Evolutionary conservation across 257 asterid species (phyloP).

Genomic region (Marsdenia floribunda): DNA sequence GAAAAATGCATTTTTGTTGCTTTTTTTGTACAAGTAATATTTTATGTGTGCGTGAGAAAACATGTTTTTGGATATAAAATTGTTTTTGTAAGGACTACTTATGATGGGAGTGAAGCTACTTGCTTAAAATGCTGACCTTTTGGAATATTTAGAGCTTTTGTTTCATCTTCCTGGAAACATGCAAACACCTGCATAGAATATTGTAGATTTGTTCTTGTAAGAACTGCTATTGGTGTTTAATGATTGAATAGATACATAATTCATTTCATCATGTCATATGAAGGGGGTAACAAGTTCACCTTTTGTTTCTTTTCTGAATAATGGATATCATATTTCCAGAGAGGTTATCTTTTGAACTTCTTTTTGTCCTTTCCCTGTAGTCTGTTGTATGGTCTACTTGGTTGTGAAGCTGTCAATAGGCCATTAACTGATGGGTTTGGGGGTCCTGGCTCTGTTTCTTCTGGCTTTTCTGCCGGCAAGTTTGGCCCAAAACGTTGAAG

Average conservation of each 20-base stretch:
- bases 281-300: not conserved
- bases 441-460: constrained; percentile 27
- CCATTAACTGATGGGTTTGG: constrained; percentile 46
- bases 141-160: not conserved
- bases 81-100: not conserved
- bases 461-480: constrained; percentile 44
- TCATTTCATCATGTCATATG: not conserved
- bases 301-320: not conserved
- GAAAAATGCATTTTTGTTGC: not conserved
- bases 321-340: not conserved
- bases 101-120: not conserved
- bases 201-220: not conserved
- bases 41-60: not conserved
- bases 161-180: not conserved
- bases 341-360: not conserved
- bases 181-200: not conserved
- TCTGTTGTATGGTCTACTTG: constrained; percentile 21
- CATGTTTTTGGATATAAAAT: not conserved
- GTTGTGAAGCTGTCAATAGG: constrained; percentile 21
- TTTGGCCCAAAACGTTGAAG: constrained; percentile 43
- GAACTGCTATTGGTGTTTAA: not conserved
- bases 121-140: not conserved
- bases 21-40: not conserved
- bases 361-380: constrained; percentile 13
- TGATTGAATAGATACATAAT: not conserved